Evolutionary conservation across 2,329 filamentous ascomycete species (phyloP).

Genomic region (Fusarium xylarioides): DNA sequence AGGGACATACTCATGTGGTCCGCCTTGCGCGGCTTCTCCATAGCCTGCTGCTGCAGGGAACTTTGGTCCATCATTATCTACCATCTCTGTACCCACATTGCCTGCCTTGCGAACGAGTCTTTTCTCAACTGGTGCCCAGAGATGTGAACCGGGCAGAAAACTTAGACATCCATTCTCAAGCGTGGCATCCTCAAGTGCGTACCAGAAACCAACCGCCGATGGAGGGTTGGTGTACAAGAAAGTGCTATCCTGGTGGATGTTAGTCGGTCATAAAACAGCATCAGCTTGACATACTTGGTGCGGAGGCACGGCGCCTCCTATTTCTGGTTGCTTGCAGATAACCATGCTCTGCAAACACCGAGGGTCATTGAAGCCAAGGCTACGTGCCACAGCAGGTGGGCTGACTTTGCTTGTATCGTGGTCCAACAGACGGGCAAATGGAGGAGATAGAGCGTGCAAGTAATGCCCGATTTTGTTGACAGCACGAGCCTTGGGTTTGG

Average conservation of each 20-base stretch:
- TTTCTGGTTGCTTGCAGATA: constrained; percentile 98
- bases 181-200: constrained; percentile 92
- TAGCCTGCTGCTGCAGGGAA: constrained; percentile 68
- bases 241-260: constrained; percentile 79
- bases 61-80: constrained; percentile 70
- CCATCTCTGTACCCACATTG: constrained; percentile 71
- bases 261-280: background rate
- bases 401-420: constrained; percentile 46
- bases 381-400: constrained; percentile 71
- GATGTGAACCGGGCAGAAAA: constrained; percentile 85
- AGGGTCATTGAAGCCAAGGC: constrained; percentile 79
- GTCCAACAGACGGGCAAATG: constrained; percentile 69
- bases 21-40: constrained; percentile 53
- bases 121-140: constrained; percentile 72
- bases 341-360: constrained; percentile 92
- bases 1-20: constrained; percentile 68
- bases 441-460: constrained; percentile 73
- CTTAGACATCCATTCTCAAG: constrained; percentile 87
- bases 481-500: constrained; percentile 81
- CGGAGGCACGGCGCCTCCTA: constrained; percentile 87
- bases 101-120: constrained; percentile 76
- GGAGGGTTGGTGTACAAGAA: constrained; percentile 93
- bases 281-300: constrained; percentile 68
- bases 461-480: constrained; percentile 92
- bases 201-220: constrained; percentile 95